Evolutionary conservation across 805 yeast species (phyloP), one percentile per base, ranked within the genome.

Genomic region (Kodamaea kaohsiungensis): DNA sequence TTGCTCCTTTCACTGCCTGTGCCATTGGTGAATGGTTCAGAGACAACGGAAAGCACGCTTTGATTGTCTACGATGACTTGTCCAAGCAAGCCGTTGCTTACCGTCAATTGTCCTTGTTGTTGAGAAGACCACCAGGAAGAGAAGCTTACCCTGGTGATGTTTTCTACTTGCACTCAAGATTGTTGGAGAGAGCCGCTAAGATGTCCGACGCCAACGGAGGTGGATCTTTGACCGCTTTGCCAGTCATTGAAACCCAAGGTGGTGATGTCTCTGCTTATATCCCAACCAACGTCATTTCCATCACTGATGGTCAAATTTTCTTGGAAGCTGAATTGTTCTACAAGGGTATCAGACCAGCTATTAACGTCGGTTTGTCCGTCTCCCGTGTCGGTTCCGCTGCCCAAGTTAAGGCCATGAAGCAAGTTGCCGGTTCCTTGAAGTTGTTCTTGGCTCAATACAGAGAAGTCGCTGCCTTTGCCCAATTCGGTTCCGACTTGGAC

Each of bases 21-120:
- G 96, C 99, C 72, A 92, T 95, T 77, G 97, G 98, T 84, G 99
- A 95, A 85, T 95, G 99, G 99, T 95, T 95, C 96, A 91, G 99
- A 87, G 99, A 95, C 86, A 95, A 93, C 80, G 97, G 97, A 76
- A 89, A 80, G 78, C 98, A 95, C 81, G 96, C 98, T 69, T 83
- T 93, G 82, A 95, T 93, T 79, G 82, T 91, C 87, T 93, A 83
- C 82, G 98, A 93, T 79, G 98, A 93, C 81, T 87, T 93, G 82
- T 93, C 98, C 74, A 93, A 93, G 85, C 98, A 93, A 84, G 98
- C 98, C 65, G 98, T 93, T 76, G 98, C 98, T 67, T 93, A 93
- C 91, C 96, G 98, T 86, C 98, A 93, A 85, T 88, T 93, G 83
- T 93, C 98, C 61, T 86, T 93, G 78, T 83, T 92, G 78, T 86